These are phyloP conservation scores for Ceratobasidium papillatum DNA, from an alignment of 1,284 basidiomycete genomes.

Conservation along the genomic window DNA sequence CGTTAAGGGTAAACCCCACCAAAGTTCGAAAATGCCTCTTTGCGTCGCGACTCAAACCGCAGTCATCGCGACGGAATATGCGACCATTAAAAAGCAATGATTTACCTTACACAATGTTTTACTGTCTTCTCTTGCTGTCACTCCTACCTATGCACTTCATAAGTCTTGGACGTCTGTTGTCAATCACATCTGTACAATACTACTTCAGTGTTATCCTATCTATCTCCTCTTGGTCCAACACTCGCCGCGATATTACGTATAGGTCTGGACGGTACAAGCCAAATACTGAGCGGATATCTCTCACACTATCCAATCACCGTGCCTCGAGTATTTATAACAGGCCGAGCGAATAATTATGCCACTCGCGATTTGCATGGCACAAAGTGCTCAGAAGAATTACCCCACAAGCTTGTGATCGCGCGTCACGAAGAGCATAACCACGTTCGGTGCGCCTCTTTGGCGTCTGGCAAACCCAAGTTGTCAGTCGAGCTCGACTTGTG, in stretches of 20 bases:
- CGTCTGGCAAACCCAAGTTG: slow-evolving; percentile 21
- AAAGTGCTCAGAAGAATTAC: slow-evolving; percentile 20
- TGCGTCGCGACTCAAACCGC: neutral
- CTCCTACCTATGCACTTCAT: neutral
- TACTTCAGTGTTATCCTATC: neutral
- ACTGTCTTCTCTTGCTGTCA: neutral
- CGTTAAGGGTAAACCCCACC: neutral
- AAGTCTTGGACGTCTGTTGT: slow-evolving; percentile 23
- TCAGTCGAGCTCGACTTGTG: slow-evolving; percentile 19
- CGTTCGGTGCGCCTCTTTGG: slow-evolving; percentile 33
- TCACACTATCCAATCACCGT: slow-evolving; percentile 1
- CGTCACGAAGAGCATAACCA: slow-evolving; percentile 8
- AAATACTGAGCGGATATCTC: neutral
- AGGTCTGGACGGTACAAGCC: neutral
- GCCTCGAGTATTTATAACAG: slow-evolving; percentile 14
- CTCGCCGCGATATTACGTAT: neutral
- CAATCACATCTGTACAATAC: slow-evolving; percentile 22
- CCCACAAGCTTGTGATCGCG: slow-evolving; percentile 14
- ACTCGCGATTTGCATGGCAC: slow-evolving; percentile 5
- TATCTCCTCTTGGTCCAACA: neutral
- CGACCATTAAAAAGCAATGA: neutral
- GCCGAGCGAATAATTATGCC: slow-evolving; percentile 13
- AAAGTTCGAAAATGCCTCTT: neutral
- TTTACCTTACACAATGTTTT: neutral
- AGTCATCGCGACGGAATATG: neutral